A percentile compares a stretch with the other conserved stretches of the same genome.
Evolutionary conservation across 2,329 filamentous ascomycete species (phyloP).

Genomic region (Plectosphaerella cucumerina): DNA sequence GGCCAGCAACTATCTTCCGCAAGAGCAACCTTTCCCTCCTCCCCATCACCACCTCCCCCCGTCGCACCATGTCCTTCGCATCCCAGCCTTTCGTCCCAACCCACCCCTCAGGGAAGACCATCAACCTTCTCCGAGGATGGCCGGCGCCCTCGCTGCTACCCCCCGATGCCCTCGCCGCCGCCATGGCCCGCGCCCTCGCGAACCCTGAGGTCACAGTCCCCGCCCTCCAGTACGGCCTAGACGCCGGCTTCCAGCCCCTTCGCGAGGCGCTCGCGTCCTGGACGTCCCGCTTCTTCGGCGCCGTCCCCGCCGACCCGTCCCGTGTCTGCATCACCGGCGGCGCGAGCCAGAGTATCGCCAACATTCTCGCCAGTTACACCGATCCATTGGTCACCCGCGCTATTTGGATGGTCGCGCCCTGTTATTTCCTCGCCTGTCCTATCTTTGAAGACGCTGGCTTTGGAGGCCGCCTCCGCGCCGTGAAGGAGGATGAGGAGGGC

Average conservation of each 20-base stretch:
- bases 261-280: conserved; percentile 65
- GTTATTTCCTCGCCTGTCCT: conserved; percentile 80
- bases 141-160: conserved; percentile 62
- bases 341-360: conserved; percentile 77
- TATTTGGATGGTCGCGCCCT: conserved; percentile 78
- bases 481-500: conserved; percentile 75
- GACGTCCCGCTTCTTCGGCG: conserved; percentile 60
- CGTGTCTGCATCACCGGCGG: conserved; percentile 81
- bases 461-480: conserved; percentile 57
- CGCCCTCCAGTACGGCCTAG: conserved; percentile 75
- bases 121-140: conserved; percentile 68
- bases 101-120: conserved; percentile 20
- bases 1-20: neutral
- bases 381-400: conserved; percentile 71
- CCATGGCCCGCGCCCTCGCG: conserved; percentile 57
- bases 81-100: neutral
- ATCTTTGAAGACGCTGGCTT: conserved; percentile 83
- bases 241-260: conserved; percentile 68
- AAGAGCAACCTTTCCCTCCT: neutral
- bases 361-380: conserved; percentile 73
- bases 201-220: conserved; percentile 54
- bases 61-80: neutral
- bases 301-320: conserved; percentile 33
- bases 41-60: neutral
- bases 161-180: conserved; percentile 53